Conservation (phyloP, 1,284 basidiomycete genomes). For the Puccinia hordei region DNA sequence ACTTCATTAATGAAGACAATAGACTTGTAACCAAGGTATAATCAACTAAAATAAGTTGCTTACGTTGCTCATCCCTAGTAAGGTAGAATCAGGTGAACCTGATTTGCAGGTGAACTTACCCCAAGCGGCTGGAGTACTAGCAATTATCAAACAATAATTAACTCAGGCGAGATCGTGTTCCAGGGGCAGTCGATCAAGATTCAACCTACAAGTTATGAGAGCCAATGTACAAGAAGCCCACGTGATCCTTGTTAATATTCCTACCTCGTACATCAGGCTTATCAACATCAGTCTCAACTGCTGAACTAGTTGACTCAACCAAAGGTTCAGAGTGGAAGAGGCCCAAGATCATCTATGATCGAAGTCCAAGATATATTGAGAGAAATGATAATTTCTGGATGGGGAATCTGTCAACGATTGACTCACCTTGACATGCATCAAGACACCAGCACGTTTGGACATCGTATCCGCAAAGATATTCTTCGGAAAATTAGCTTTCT, state of each 20-base stretch:
- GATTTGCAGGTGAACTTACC: slow-evolving; percentile 21
- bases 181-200: not conserved
- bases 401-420: too few species aligned
- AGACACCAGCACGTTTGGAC: slow-evolving; percentile 41
- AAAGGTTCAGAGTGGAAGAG: slow-evolving; percentile 11
- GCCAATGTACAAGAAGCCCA: slow-evolving; percentile 47
- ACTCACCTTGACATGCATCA: slow-evolving; percentile 50
- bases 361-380: not conserved
- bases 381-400: too few species aligned
- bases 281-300: not conserved
- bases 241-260: not conserved
- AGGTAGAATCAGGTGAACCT: not conserved
- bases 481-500: slow-evolving; percentile 32
- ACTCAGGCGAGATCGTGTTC: not conserved
- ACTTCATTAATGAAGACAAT: too few species aligned
- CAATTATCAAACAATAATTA: not conserved
- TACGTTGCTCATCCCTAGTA: slow-evolving; percentile 44
- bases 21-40: too few species aligned
- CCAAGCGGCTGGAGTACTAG: slow-evolving; percentile 50
- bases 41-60: not conserved
- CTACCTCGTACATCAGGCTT: not conserved
- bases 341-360: slow-evolving; percentile 44
- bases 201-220: slow-evolving; percentile 47
- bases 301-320: not conserved
- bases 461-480: slow-evolving; percentile 31